A percentile compares a stretch with the other conserved stretches of the same genome.
These are phyloP conservation scores for Mycosphaerelloides madeirae DNA, from an alignment of 2,329 filamentous ascomycete species.

Conservation along the genomic window DNA sequence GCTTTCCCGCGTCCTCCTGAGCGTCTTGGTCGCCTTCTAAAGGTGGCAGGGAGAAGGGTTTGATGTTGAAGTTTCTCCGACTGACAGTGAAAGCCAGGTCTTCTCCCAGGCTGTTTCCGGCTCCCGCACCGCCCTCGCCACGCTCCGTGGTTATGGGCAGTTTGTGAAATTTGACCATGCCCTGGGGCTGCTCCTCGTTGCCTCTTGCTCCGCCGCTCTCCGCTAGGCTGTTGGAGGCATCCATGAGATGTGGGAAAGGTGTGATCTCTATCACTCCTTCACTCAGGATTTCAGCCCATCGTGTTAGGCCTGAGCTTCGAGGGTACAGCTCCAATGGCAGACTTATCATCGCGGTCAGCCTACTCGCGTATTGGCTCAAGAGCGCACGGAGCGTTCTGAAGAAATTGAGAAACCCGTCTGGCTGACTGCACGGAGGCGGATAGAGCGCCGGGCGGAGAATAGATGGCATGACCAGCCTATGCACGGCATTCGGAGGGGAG, in stretches of 20 bases:
- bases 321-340: slow-evolving; percentile 77
- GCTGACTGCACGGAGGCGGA: slow-evolving; percentile 62
- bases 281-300: slow-evolving; percentile 78
- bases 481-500: slow-evolving; percentile 59
- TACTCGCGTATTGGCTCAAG: slow-evolving; percentile 61
- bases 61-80: slow-evolving; percentile 75
- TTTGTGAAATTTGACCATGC: slow-evolving; percentile 76
- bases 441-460: slow-evolving; percentile 86
- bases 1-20: slow-evolving; percentile 47
- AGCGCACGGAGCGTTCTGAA: slow-evolving; percentile 73
- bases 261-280: slow-evolving; percentile 86
- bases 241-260: slow-evolving; percentile 60
- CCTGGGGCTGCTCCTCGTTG: slow-evolving; percentile 74
- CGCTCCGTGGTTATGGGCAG: slow-evolving; percentile 83
- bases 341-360: slow-evolving; percentile 68
- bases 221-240: slow-evolving; percentile 44
- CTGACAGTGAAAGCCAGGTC: slow-evolving; percentile 90
- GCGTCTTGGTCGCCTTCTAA: slow-evolving; percentile 68
- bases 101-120: slow-evolving; percentile 61
- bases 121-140: slow-evolving; percentile 70
- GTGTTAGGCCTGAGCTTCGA: slow-evolving; percentile 66
- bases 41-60: slow-evolving; percentile 83
- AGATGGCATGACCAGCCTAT: slow-evolving; percentile 78
- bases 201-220: slow-evolving; percentile 49
- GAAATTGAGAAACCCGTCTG: slow-evolving; percentile 71